phyloP scores from a whole-genome alignment of 352 stramenopile genomes.

The Pythium apleroticum region DNA sequence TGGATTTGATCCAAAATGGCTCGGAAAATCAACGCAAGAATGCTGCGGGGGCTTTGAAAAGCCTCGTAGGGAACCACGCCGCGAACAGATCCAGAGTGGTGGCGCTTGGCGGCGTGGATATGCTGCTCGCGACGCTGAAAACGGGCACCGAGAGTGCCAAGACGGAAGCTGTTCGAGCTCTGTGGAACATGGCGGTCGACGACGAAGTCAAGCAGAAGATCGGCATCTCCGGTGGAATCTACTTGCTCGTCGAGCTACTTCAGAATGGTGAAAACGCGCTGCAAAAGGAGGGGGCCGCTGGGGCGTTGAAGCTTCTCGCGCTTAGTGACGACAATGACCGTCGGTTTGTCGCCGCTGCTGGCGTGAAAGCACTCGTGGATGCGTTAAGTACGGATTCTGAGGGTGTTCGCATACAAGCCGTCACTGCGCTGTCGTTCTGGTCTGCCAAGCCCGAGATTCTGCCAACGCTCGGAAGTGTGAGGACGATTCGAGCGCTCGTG shows the following conservation, averaged over 20 bases:
- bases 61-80: neutral
- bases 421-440: neutral
- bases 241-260: neutral
- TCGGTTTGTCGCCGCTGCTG: neutral
- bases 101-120: neutral
- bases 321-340: slow-evolving; percentile 3
- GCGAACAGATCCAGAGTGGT: neutral
- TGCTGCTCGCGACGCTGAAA: neutral
- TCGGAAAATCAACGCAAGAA: neutral
- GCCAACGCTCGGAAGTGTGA: neutral
- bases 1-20: neutral
- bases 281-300: slow-evolving; percentile 1
- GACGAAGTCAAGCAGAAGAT: slow-evolving; percentile 3
- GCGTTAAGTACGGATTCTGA: neutral
- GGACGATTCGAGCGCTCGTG: neutral
- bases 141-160: slow-evolving; percentile 1
- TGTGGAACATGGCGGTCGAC: slow-evolving; percentile 8
- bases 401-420: neutral
- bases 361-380: neutral
- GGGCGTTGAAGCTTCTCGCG: neutral
- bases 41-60: neutral
- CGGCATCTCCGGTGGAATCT: neutral
- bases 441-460: neutral
- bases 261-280: slow-evolving; percentile 3
- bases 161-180: neutral